Evolutionary conservation across 2,329 filamentous ascomycete species (phyloP), one percentile per base, ranked within the genome.

Genomic region (Aspergillus proliferans): DNA sequence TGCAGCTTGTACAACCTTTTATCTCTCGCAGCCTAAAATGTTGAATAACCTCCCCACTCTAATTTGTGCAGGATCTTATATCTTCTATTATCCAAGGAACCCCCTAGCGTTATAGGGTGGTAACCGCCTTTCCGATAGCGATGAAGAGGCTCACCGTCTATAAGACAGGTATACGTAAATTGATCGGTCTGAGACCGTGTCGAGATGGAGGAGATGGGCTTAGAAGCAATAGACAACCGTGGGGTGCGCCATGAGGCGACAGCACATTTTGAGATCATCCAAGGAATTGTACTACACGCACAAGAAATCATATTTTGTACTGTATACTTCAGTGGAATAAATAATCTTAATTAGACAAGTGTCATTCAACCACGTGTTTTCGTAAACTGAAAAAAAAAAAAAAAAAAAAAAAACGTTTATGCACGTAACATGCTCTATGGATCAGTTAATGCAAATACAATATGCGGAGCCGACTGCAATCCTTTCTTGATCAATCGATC

Each of bases 11-110:
- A 49, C 33, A 46, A 60, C 56, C 47, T 59, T 54, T 51, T 50
- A 53, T 69, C 64, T 56, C 61, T 65, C 19, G 60, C 61, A 44
- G 59, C 56, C 67, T 66, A 71, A 33, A 69, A 62, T 10, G 65
- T 70, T 6, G 67, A 65, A 50, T 60, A 67, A 1, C 62, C 61
- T 48, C 66, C 69, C 54, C 56, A 63, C 19, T 66, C 68, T 39
- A 72, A 43, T 54, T 72, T 73, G 49, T 68, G 64, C 2, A 69
- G 38, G 15, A 73, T 52, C 46, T 59, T 63, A 47, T 71, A 73
- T 43, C 65, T 59, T 10, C 54, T 61, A 30, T 59, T 24, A 21
- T 57, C 52, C 7, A 70, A 53, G 10, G n/a, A 46, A 46, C 67
- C 58, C 12, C 62, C 66, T 0, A 72, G 53, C 1, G 47, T 47